These are phyloP conservation scores for Crataegus laevigata DNA, from an alignment of 306 rosid species.

Conservation along the genomic window DNA sequence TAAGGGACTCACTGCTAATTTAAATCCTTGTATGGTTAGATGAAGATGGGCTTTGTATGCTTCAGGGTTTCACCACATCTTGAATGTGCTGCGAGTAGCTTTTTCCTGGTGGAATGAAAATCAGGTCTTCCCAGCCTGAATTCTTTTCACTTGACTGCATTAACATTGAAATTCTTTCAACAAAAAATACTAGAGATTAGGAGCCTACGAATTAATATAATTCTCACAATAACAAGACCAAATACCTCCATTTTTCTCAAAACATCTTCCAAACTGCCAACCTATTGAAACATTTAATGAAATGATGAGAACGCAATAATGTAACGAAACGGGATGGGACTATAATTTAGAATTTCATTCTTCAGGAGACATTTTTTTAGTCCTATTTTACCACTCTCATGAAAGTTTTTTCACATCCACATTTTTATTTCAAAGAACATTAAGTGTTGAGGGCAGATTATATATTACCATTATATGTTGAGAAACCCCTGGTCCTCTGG, in stretches of 20 bases:
- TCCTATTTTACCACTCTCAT: background rate
- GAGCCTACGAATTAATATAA: background rate
- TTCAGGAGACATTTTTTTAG: background rate
- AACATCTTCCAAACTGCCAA: constrained; percentile 90
- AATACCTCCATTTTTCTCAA: constrained; percentile 91
- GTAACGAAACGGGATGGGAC: background rate
- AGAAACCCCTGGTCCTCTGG: constrained; percentile 61
- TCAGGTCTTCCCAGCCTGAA: constrained; percentile 93
- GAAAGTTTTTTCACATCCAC: background rate
- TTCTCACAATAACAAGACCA: background rate
- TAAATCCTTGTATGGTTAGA: constrained; percentile 28
- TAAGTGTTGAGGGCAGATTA: background rate
- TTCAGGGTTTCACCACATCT: constrained; percentile 53
- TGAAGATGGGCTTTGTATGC: constrained; percentile 16
- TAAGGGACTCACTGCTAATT: constrained; percentile 25
- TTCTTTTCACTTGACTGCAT: constrained; percentile 66
- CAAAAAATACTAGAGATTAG: constrained; percentile 1
- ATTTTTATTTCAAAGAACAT: background rate
- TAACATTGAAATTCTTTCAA: constrained; percentile 13
- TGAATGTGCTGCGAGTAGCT: constrained; percentile 75
- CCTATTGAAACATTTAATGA: constrained; percentile 37
- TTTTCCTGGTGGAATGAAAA: constrained; percentile 93
- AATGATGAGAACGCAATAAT: background rate
- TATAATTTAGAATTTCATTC: too few relatives aligned
- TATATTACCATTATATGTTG: constrained; percentile 65